A percentile compares a stretch with the other conserved stretches of the same genome.
Evolutionary conservation across 2,329 filamentous ascomycete species (phyloP).

Genomic region (Hansfordia pulvinata): DNA sequence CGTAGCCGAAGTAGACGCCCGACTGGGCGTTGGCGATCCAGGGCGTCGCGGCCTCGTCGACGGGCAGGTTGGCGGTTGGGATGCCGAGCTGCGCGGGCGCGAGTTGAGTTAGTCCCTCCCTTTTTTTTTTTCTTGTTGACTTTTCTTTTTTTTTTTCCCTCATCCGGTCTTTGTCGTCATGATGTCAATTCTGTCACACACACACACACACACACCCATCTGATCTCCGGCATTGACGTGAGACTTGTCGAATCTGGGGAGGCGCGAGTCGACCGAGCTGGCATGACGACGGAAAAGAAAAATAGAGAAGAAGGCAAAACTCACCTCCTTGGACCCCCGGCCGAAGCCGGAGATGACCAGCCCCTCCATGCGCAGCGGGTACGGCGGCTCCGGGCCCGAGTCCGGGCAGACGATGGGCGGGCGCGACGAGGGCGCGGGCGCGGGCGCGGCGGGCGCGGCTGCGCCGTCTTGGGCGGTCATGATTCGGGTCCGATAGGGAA

Average conservation of each 20-base stretch:
- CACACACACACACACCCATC: too few species aligned
- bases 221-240: too few species aligned
- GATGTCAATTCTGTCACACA: too few species aligned
- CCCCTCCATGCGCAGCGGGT: constrained; percentile 71
- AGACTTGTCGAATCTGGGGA: too few species aligned
- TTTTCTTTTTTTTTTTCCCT: too few species aligned
- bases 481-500: too few species aligned
- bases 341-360: constrained; percentile 89
- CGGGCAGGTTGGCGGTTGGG: constrained; percentile 84
- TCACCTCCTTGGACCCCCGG: constrained; percentile 79
- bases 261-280: too few species aligned
- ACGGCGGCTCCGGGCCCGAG: constrained; percentile 61
- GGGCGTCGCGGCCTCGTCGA: constrained; percentile 44
- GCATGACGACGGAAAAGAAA: too few species aligned
- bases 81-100: constrained; percentile 60
- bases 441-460: too few species aligned
- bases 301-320: constrained; percentile 7
- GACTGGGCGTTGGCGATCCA: constrained; percentile 53
- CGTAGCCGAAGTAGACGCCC: constrained; percentile 92
- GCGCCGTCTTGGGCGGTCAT: too few species aligned
- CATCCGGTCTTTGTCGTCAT: too few species aligned
- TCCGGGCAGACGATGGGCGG: constrained; percentile 62
- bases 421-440: too few species aligned
- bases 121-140: not conserved
- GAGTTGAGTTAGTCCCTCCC: not conserved